Base-by-base conservation (phyloP, 805 yeast species). In the Teunomyces gatunensis region DNA sequence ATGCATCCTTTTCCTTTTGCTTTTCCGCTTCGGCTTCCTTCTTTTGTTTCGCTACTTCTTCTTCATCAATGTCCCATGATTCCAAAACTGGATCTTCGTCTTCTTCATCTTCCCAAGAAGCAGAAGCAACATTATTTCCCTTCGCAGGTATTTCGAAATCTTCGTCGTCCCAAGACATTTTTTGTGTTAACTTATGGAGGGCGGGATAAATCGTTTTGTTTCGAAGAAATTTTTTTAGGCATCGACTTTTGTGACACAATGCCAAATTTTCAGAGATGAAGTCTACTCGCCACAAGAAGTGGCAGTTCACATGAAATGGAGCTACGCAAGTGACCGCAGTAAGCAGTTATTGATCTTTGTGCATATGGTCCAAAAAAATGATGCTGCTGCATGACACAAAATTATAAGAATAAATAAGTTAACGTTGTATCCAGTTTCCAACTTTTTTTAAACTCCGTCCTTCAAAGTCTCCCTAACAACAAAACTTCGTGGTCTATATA, bases 21-120 rank as follows among this genome's bases (percentile, higher is more conserved):
- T 67, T 68, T 65, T 61, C 63, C 45, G 71, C 77, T 50, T 67
- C 73, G 39, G 67, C 73, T 48, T 64, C 70, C 46, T 69, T 67
- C 63, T 73, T 68, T 68, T 71, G 69, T 50, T 69, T 73, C 47
- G 76, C 80, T 44, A 77, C 84, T 58, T 85, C 94, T 54, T 85
- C 95, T 46, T 84, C 78, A 49, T 83, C 87, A 18, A 77, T 84
- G 57, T 92, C 98, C 97, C 97, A 92, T 10, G 96, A 87, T 51
- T 81, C 97, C 52, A 69, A 63, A 44, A 86, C 67, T n/a, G 87
- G 84, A 43, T 87, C 94, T 51, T 87, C 95, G 42, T 83, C 85
- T 43, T 79, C 86, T 53, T 83, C 91, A 52, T 85, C 94, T 65
- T 89, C 96, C 89, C 96, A 88, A 33, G 88, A 81, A 42, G 81